These are phyloP conservation scores for Debaryomycetaceae sp. DNA, from an alignment of 1,139 yeast genomes.

Conservation along the genomic window DNA sequence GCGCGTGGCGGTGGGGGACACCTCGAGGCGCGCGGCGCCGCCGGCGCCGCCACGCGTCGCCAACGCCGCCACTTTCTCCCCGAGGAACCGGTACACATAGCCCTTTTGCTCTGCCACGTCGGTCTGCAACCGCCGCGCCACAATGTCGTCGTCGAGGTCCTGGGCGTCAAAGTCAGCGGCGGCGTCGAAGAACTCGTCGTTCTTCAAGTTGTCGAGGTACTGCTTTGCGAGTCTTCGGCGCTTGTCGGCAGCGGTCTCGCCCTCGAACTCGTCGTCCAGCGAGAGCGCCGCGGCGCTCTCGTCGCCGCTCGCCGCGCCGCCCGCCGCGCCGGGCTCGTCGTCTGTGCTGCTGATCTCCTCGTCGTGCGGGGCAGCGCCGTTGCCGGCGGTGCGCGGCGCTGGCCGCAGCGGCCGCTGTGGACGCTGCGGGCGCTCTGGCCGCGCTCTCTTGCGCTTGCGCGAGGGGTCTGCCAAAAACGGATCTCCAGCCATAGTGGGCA, in stretches of 20 bases:
- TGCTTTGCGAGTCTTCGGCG: constrained; percentile 92
- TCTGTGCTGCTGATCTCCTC: constrained; percentile 35
- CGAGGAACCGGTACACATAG: constrained; percentile 66
- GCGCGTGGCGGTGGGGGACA: constrained; percentile 35
- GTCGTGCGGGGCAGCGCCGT: constrained; percentile 39
- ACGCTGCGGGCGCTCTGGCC: constrained; percentile 11
- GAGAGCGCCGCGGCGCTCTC: constrained; percentile 42
- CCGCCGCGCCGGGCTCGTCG: constrained; percentile 25
- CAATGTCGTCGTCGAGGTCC: constrained; percentile 82
- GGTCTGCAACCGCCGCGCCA: constrained; percentile 71
- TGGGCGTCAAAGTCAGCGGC: constrained; percentile 80
- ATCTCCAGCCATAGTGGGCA: constrained; percentile 44
- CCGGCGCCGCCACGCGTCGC: no score
- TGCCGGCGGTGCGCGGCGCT: constrained; percentile 13
- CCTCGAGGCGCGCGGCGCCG: no score
- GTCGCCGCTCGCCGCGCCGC: constrained; percentile 23
- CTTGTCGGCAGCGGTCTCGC: constrained; percentile 87
- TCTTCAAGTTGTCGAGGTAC: constrained; percentile 74
- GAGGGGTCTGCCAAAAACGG: constrained; percentile 62
- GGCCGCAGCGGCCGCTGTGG: no score
- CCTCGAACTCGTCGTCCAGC: constrained; percentile 66
- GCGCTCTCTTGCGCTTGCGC: constrained; percentile 37
- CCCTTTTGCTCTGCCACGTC: constrained; percentile 93
- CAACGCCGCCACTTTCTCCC: constrained; percentile 38
- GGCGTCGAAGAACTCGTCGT: constrained; percentile 44